Evolutionary conservation across 768 basidiomycete species (phyloP).

Genomic region (Boletales sp.): DNA sequence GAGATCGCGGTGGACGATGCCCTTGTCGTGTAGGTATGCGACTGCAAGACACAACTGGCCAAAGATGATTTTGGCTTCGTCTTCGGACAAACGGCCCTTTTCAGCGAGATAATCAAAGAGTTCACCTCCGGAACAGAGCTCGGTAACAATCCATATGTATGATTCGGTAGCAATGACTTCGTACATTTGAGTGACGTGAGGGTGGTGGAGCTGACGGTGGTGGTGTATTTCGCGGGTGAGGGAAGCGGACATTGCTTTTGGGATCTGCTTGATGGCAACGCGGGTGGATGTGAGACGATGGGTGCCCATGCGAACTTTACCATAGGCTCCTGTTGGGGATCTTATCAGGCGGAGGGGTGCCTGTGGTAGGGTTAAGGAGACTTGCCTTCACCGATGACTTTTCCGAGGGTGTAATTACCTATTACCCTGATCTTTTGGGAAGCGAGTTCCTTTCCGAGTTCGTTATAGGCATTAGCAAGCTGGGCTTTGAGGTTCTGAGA

Average conservation of each 20-base stretch:
- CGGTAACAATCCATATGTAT: conserved; percentile 95
- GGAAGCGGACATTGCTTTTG: conserved; percentile 86
- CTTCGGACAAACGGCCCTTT: conserved; percentile 81
- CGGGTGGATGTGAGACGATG: conserved; percentile 89
- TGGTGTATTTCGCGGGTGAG: conserved; percentile 98
- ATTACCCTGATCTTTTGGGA: conserved; percentile 87
- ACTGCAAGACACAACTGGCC: conserved; percentile 95
- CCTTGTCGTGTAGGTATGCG: conserved; percentile 86
- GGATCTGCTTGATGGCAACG: conserved; percentile 97
- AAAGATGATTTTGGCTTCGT: conserved; percentile 83
- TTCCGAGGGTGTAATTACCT: conserved; percentile 91
- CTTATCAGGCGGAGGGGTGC: conserved; percentile 19
- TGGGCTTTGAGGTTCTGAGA: conserved; percentile 80
- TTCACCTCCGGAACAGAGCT: conserved; percentile 95
- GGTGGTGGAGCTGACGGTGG: conserved; percentile 94
- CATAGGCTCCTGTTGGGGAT: conserved; percentile 73
- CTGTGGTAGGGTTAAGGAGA: conserved; percentile 11
- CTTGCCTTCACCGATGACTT: conserved; percentile 92
- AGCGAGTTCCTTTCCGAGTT: conserved; percentile 94
- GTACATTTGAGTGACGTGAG: conserved; percentile 92
- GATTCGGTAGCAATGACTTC: conserved; percentile 97
- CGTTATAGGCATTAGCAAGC: conserved; percentile 94
- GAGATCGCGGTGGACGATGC: conserved; percentile 94
- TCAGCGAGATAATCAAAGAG: conserved; percentile 98
- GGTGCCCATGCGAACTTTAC: conserved; percentile 91